phyloP scores from a whole-genome alignment of 2,329 filamentous ascomycete genomes.

The Trichothecium sympodiale region DNA sequence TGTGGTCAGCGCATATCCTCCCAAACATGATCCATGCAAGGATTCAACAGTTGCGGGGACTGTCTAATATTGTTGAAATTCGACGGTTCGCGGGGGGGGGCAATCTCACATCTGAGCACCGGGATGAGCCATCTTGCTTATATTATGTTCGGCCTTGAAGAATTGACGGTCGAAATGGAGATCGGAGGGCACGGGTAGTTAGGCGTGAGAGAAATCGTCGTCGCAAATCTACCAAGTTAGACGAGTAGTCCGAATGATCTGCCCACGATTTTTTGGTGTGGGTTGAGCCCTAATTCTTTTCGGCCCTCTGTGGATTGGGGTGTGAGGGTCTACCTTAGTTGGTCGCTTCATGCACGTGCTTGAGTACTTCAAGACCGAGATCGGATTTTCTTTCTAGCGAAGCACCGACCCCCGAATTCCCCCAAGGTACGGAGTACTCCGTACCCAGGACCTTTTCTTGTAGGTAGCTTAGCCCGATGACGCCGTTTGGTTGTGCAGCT shows the following conservation, averaged over 20 bases:
- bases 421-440: no score
- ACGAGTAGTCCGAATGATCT: slow-evolving; percentile 11
- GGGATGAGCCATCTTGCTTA: slow-evolving; percentile 47
- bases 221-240: slow-evolving; percentile 5
- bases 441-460: neutral
- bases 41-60: no score
- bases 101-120: slow-evolving; percentile 54
- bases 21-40: no score
- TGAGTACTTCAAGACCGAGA: no score
- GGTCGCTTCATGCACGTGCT: no score
- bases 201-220: slow-evolving; percentile 9
- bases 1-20: slow-evolving; percentile 1
- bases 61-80: neutral
- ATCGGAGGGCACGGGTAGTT: slow-evolving; percentile 24
- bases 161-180: slow-evolving; percentile 21
- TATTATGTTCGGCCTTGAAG: slow-evolving; percentile 11
- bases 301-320: neutral
- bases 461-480: no score
- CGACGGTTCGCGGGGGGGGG: no score
- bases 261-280: slow-evolving; percentile 19
- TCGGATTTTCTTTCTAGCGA: no score
- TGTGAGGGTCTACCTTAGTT: neutral
- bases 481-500: neutral
- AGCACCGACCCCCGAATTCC: no score
- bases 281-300: slow-evolving; percentile 20